Evolutionary conservation across 495 filamentous ascomycete genomes (phyloP).

Genomic region (Friedmanniomyces endolithicus): DNA sequence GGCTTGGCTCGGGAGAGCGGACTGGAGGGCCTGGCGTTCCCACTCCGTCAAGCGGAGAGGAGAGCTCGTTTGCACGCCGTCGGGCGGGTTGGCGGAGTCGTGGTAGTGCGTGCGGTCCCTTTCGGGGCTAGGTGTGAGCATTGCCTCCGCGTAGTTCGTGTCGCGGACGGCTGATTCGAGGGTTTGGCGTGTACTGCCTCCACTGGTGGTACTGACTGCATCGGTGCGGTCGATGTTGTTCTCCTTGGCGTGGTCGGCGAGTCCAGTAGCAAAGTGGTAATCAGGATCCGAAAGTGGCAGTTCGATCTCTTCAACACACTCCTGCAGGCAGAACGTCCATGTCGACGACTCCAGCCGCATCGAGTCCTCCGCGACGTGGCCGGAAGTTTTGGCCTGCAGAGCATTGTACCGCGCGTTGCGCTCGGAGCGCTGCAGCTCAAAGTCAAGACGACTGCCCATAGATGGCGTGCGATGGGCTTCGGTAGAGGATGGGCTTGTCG

Average conservation of each 20-base stretch:
- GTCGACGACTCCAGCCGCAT: not conserved
- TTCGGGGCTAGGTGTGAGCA: not conserved
- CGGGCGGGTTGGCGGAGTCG: not conserved
- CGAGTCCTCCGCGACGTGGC: not conserved
- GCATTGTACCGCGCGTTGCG: conserved; percentile 13
- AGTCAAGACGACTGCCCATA: conserved; percentile 7
- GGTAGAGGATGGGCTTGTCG: not conserved
- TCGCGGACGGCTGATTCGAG: not conserved
- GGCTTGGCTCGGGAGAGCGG: not conserved
- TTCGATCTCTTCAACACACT: not conserved
- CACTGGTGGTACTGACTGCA: not conserved
- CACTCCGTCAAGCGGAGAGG: not conserved
- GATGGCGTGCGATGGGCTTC: not conserved
- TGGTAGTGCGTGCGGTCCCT: not conserved
- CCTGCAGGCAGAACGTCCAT: not conserved
- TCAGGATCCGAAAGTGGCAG: not conserved
- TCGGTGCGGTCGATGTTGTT: not conserved
- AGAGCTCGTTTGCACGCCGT: not conserved
- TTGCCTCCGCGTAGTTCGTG: not conserved
- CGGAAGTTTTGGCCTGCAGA: not conserved
- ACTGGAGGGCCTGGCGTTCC: not conserved
- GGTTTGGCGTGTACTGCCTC: not conserved
- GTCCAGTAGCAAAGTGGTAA: not conserved
- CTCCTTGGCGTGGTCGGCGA: not conserved
- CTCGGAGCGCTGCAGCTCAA: conserved; percentile 10